Evolutionary conservation across 2,329 filamentous ascomycete genomes (phyloP).

Genomic region (Chaetomium sp.): DNA sequence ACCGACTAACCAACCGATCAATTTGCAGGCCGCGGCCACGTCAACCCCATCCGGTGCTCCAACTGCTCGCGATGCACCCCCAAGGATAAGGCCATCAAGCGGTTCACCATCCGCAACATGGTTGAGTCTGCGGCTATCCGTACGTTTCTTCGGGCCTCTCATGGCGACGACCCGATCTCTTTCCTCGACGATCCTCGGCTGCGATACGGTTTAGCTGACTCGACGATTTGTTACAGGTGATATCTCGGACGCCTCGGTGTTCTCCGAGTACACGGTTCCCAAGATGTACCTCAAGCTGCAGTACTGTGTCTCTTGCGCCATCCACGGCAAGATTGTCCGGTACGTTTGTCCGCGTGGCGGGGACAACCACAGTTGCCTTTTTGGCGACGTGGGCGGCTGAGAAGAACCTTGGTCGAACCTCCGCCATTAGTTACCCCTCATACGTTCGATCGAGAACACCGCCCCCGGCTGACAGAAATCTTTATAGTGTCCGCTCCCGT

Average conservation of each 20-base stretch:
- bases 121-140: slow-evolving; percentile 99
- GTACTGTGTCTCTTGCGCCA: slow-evolving; percentile 99
- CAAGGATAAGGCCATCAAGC: slow-evolving; percentile 99
- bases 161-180: neutral
- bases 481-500: slow-evolving; percentile 82
- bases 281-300: slow-evolving; percentile 99
- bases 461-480: slow-evolving; percentile 35
- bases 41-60: slow-evolving; percentile 89
- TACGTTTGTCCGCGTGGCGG: slow-evolving; percentile 60
- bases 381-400: slow-evolving; percentile 38
- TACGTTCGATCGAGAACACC: slow-evolving; percentile 17
- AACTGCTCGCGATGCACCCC: slow-evolving; percentile 79
- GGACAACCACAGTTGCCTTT: slow-evolving; percentile 45
- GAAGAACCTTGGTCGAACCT: slow-evolving; percentile 37
- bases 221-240: slow-evolving; percentile 60
- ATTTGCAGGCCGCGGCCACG: slow-evolving; percentile 73
- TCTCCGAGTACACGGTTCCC: slow-evolving; percentile 97
- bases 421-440: slow-evolving; percentile 18
- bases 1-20: slow-evolving; percentile 4
- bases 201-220: slow-evolving; percentile 14
- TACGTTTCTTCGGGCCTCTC: slow-evolving; percentile 50
- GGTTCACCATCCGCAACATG: slow-evolving; percentile 99
- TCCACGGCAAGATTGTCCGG: slow-evolving; percentile 99
- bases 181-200: neutral
- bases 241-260: slow-evolving; percentile 99